A percentile compares a stretch with the other conserved stretches of the same genome.
phyloP scores from a whole-genome alignment of 371 early-diverging fungal species.

The Syncephalis fuscata region DNA sequence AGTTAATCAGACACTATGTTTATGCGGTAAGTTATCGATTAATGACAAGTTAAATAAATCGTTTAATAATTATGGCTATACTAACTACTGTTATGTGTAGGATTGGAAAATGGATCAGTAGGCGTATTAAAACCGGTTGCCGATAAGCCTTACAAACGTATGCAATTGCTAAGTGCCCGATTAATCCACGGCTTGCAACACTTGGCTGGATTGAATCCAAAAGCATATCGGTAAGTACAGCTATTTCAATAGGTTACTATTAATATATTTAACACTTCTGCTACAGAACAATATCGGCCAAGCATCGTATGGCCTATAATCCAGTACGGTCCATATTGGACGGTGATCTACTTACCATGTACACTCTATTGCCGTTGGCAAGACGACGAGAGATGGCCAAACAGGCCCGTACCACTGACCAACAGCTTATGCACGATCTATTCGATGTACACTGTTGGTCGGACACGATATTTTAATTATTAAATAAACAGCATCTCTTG shows the following conservation, averaged over 20 bases:
- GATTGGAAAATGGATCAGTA: slow-evolving; percentile 53
- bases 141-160: slow-evolving; percentile 80
- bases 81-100: slow-evolving; percentile 11
- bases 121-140: slow-evolving; percentile 59
- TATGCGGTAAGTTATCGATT: background rate
- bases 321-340: slow-evolving; percentile 62
- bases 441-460: slow-evolving; percentile 26
- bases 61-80: background rate
- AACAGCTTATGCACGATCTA: slow-evolving; percentile 71
- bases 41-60: slow-evolving; percentile 1
- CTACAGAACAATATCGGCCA: slow-evolving; percentile 23
- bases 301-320: slow-evolving; percentile 40
- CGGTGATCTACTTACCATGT: slow-evolving; percentile 67
- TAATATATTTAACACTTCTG: background rate
- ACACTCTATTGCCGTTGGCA: slow-evolving; percentile 40
- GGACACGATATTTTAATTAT: background rate
- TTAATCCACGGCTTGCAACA: slow-evolving; percentile 67
- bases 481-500: background rate
- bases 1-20: slow-evolving; percentile 8
- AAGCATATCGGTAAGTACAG: slow-evolving; percentile 44
- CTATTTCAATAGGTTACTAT: background rate
- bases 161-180: slow-evolving; percentile 53
- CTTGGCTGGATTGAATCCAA: slow-evolving; percentile 82
- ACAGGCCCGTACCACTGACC: slow-evolving; percentile 70
- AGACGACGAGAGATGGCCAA: slow-evolving; percentile 73